Evolutionary conservation across 139 green algal species (phyloP), one percentile per base, ranked within the genome.

Genomic region (Coccomyxa sp.): DNA sequence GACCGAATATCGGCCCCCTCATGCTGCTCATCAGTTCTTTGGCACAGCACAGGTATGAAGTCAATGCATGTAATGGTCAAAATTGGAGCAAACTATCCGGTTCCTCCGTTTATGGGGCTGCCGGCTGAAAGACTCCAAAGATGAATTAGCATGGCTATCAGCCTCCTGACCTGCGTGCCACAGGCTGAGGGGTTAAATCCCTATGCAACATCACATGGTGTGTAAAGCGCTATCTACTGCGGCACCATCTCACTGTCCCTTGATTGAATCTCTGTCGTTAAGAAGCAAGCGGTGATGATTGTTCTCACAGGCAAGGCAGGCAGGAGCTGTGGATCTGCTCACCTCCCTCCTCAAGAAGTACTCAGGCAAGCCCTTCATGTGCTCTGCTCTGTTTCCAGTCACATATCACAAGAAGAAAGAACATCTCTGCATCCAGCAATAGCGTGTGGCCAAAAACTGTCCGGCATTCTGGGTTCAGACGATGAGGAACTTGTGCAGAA

Each of bases 281-380:
- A 28, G 60, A 14, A 68, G 63, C 63, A 59, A 21, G 16, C 63
- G 63, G 1, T 71, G 32, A 28, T 51, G 13, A 13, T 13, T 82
- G 74, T 76, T 38, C 13, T 31, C 32, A 23, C 76, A 82, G 63
- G 77, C 82, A 0, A 58, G 77, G 16, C 32, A 21, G 58, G 80
- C 51, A 13, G 58, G 81, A 10, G 80, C 83, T 9, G 80, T 84
- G 63, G 77, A 59, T 30, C 18, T 81, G 45, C 66, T 82, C 1
- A 86, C 74, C 0, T 28, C 28, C 21, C 77, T 85, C 60, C 68
- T 89, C 0, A 88, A 88, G 45, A 23, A 3, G 63, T 25, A 71
- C 10, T 25, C 63, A 71, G 63, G 63, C 21, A 71, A 71, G 21
- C 63, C 63, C 21, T 71, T 28, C 18, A 25, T 71, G 63, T 71